A percentile compares a stretch with the other conserved stretches of the same genome.
phyloP scores from a whole-genome alignment of 495 filamentous ascomycete species.

The Bombardia bombarda region DNA sequence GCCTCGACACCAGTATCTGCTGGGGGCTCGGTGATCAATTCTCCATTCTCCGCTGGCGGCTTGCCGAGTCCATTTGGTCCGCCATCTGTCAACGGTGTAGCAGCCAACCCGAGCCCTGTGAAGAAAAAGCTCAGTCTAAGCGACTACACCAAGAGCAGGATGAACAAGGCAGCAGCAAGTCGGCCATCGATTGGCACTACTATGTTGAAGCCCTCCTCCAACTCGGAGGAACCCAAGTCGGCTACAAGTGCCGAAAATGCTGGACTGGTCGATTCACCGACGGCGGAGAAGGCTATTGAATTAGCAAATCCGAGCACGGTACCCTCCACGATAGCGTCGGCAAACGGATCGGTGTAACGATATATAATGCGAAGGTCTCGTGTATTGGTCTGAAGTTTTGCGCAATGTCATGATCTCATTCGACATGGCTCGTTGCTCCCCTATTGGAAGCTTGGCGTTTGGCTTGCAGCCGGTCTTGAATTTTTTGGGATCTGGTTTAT shows the following conservation, averaged over 20 bases:
- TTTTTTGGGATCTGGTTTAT: too few species aligned
- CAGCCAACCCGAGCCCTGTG: conserved; percentile 49
- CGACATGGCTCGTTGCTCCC: neutral
- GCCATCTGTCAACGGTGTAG: conserved; percentile 33
- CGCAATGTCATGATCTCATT: neutral
- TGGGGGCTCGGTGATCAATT: conserved; percentile 37
- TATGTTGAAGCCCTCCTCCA: conserved; percentile 24
- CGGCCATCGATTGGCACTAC: conserved; percentile 26
- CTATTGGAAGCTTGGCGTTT: too few species aligned
- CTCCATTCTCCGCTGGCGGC: conserved; percentile 36
- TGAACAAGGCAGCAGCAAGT: conserved; percentile 36
- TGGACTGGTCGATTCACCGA: conserved; percentile 22
- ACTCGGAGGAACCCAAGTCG: conserved; percentile 35
- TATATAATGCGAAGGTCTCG: conserved; percentile 10
- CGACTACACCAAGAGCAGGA: conserved; percentile 55
- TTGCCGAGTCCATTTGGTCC: conserved; percentile 35
- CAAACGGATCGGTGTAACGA: conserved; percentile 15
- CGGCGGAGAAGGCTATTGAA: conserved; percentile 23
- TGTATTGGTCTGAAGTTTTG: neutral
- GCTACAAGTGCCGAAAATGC: conserved; percentile 23
- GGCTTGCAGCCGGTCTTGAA: too few species aligned
- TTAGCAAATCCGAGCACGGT: conserved; percentile 3
- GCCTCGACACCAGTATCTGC: conserved; percentile 38
- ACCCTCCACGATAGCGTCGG: conserved; percentile 3
- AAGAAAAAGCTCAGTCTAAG: conserved; percentile 70